phyloP scores from a whole-genome alignment of 2,329 filamentous ascomycete genomes.

The Cladophialophora yegresii region DNA sequence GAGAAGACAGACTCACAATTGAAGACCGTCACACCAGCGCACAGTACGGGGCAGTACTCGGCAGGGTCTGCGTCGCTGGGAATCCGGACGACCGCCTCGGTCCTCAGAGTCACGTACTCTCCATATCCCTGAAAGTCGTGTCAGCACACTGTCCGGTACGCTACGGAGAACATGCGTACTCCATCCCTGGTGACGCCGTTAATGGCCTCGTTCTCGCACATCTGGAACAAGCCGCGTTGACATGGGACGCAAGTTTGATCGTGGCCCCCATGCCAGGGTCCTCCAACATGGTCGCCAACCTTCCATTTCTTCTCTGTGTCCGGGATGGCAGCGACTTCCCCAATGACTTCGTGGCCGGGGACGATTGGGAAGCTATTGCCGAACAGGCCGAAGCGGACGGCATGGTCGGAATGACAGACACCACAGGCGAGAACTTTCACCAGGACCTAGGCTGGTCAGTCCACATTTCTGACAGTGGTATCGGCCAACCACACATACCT shows the following conservation, averaged over 20 bases:
- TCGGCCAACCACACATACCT: constrained; percentile 50
- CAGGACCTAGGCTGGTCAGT: constrained; percentile 44
- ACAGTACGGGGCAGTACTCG: constrained; percentile 51
- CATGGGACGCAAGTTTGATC: constrained; percentile 62
- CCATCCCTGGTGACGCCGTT: constrained; percentile 69
- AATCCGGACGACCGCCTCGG: constrained; percentile 49
- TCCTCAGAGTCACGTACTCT: constrained; percentile 44
- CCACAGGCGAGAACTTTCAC: constrained; percentile 73
- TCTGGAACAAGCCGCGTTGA: constrained; percentile 65
- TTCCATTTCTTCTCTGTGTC: constrained; percentile 60
- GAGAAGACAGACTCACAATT: constrained; percentile 39
- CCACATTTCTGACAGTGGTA: neutral
- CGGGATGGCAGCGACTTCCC: constrained; percentile 64
- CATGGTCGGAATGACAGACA: constrained; percentile 66
- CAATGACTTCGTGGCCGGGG: constrained; percentile 72
- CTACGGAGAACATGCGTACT: neutral
- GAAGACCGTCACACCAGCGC: constrained; percentile 57
- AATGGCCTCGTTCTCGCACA: constrained; percentile 63
- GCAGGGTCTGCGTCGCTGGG: constrained; percentile 52
- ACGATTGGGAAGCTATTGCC: constrained; percentile 62
- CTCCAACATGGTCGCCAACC: constrained; percentile 67
- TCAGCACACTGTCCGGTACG: neutral
- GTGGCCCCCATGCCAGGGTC: constrained; percentile 66
- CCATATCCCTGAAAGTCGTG: constrained; percentile 53
- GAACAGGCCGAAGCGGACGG: constrained; percentile 53